These are phyloP conservation scores for Cystobasidiaceae sp. DNA, from an alignment of 1,284 basidiomycete genomes.

Conservation along the genomic window DNA sequence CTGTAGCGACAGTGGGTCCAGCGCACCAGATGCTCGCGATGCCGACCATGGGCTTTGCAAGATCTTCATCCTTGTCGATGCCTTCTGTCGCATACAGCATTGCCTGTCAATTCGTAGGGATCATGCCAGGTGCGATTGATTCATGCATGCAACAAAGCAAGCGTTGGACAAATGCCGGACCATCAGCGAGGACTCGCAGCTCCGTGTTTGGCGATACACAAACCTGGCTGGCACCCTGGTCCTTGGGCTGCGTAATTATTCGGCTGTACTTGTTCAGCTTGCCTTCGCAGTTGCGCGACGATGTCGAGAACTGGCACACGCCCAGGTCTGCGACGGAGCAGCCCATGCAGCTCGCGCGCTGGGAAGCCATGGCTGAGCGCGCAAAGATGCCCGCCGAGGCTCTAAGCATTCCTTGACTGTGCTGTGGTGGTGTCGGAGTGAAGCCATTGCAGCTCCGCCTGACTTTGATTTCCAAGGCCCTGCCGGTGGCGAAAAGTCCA, in stretches of 20 bases:
- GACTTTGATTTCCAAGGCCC: too few relatives aligned
- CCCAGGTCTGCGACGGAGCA: slow-evolving; percentile 18
- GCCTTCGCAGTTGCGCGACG: neutral
- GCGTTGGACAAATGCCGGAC: too few relatives aligned
- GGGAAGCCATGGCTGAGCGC: slow-evolving; percentile 15
- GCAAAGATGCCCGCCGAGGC: slow-evolving; percentile 8
- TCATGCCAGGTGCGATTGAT: neutral
- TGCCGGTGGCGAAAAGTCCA: too few relatives aligned
- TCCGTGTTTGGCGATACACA: slow-evolving; percentile 38
- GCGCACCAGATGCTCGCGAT: slow-evolving; percentile 86
- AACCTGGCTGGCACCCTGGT: slow-evolving; percentile 88
- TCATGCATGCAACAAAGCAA: neutral
- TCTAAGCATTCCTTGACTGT: slow-evolving; percentile 13
- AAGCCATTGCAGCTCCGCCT: too few relatives aligned
- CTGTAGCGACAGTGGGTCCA: neutral
- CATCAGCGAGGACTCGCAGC: too few relatives aligned
- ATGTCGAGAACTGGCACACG: slow-evolving; percentile 24
- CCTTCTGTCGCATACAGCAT: slow-evolving; percentile 96
- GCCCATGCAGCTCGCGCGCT: slow-evolving; percentile 20
- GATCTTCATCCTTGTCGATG: slow-evolving; percentile 64
- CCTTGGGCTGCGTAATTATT: slow-evolving; percentile 78
- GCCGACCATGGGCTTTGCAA: slow-evolving; percentile 91
- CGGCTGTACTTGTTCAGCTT: slow-evolving; percentile 75
- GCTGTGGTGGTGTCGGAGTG: too few relatives aligned
- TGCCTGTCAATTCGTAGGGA: slow-evolving; percentile 55